Evolutionary conservation across 257 asterid species (phyloP).

Genomic region (Capsicum rhomboideum): DNA sequence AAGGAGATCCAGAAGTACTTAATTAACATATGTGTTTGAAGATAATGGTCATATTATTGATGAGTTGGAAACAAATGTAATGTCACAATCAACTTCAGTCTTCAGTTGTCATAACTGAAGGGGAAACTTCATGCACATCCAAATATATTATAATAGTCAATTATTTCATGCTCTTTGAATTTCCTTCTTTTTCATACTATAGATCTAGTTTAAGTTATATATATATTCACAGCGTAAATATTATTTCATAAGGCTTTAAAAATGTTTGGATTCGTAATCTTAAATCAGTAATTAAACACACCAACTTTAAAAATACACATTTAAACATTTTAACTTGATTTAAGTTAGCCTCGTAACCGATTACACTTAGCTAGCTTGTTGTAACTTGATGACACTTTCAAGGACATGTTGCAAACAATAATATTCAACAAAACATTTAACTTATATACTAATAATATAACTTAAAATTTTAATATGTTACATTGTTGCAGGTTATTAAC

Average conservation of each 20-base stretch:
- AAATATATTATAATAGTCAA: neutral
- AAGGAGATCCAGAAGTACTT: neutral
- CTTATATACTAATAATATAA: neutral
- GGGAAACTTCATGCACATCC: neutral
- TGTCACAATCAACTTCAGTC: neutral
- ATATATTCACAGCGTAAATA: neutral
- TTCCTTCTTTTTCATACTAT: neutral
- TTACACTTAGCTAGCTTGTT: neutral
- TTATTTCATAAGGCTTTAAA: too few species aligned
- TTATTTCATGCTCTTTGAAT: neutral
- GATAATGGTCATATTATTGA: neutral
- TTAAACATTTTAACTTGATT: too few species aligned
- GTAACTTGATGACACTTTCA: neutral
- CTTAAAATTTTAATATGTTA: neutral
- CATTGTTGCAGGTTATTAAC: neutral
- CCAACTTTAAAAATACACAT: too few species aligned
- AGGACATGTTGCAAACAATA: neutral
- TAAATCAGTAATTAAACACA: too few species aligned
- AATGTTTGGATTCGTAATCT: neutral
- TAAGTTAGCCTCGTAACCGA: too few species aligned
- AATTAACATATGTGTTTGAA: neutral
- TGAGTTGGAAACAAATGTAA: neutral
- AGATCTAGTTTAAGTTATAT: neutral
- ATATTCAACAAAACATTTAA: neutral
- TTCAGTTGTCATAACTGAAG: neutral